Evolutionary conservation across 2,329 filamentous ascomycete genomes (phyloP).

Genomic region (Arthrobotrys sphaeroides): DNA sequence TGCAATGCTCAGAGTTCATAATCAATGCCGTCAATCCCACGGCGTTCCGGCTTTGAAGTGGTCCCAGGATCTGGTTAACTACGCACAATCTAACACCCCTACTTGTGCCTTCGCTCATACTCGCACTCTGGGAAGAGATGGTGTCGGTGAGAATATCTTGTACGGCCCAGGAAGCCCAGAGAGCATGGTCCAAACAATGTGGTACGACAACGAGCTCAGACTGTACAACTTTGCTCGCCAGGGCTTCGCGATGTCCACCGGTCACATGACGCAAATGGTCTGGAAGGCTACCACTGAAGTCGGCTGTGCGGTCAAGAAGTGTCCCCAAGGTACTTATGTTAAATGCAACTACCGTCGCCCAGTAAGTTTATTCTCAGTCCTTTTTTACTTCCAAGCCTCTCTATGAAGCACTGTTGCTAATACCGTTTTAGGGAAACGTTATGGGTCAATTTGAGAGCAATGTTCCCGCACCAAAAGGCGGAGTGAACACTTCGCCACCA

Average conservation of each 20-base stretch:
- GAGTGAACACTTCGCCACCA: neutral
- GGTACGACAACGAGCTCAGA: conserved; percentile 27
- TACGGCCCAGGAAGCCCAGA: neutral
- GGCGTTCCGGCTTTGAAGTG: conserved; percentile 13
- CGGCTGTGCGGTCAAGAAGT: conserved; percentile 24
- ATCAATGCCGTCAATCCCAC: conserved; percentile 8
- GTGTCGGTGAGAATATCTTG: conserved; percentile 27
- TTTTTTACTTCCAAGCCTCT: neutral
- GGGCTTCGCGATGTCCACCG: conserved; percentile 15
- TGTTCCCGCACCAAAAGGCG: neutral
- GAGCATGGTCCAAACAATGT: conserved; percentile 17
- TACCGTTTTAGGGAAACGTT: conserved; percentile 11
- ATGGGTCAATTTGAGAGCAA: conserved; percentile 14
- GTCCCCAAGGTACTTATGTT: conserved; percentile 18
- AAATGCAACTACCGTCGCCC: conserved; percentile 37
- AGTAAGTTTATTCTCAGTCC: conserved; percentile 11
- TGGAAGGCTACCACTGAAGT: conserved; percentile 36
- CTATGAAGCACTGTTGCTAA: neutral
- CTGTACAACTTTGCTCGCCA: conserved; percentile 26
- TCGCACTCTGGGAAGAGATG: neutral
- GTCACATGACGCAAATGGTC: conserved; percentile 41
- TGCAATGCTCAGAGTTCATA: conserved; percentile 26
- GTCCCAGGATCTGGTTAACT: conserved; percentile 25
- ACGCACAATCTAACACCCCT: conserved; percentile 25
- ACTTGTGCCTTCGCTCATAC: conserved; percentile 15